Evolutionary conservation across 805 yeast genomes (phyloP), one percentile per base, ranked within the genome.

Genomic region (Cyberlindnera galapagoensis): DNA sequence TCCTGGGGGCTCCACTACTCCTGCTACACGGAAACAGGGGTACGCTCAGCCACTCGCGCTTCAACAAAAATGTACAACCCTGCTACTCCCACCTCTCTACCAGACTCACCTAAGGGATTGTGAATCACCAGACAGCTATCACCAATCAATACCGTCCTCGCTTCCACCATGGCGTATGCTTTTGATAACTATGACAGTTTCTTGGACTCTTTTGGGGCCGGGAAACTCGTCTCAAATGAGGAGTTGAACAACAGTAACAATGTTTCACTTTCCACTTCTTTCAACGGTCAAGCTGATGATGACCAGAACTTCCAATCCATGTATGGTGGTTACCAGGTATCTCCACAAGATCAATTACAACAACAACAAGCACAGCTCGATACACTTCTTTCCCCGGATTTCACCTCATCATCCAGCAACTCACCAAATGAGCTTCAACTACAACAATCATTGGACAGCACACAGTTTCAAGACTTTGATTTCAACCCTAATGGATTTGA

Each of bases 141-240:
- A n/a, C n/a, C n/a, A n/a, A n/a, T n/a, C n/a, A n/a, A n/a, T n/a
- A n/a, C n/a, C n/a, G n/a, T 21, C n/a, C 27, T 10, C 18, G 17
- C 17, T 12, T 23, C 13, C n/a, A 9, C 26, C 7, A 54, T 51
- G 55, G 21, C 56, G 1, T 46, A 52, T 38, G 41, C 54, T 1
- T 52, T 54, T 32, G 57, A 54, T 18, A 57, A 54, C 37, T 53
- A 54, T 38, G 59, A 53, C 28, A 48, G 53, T 23, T 50, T 54
- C 25, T 38, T 54, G 15, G 51, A 54, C 9, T 49, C 57, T 8
- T 45, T 51, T 24, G 41, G 39, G 25, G 21, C 26, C 18, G 18
- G 31, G 26, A 26, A 20, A 33, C 31, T 36, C 16, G 22, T 13
- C 15, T 36, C 26, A 30, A 29, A 29, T 3, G 39, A 37, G 26